Evolutionary conservation across 1,139 yeast species (phyloP), one percentile per base, ranked within the genome.

Genomic region (Geotrichum aggregatum): DNA sequence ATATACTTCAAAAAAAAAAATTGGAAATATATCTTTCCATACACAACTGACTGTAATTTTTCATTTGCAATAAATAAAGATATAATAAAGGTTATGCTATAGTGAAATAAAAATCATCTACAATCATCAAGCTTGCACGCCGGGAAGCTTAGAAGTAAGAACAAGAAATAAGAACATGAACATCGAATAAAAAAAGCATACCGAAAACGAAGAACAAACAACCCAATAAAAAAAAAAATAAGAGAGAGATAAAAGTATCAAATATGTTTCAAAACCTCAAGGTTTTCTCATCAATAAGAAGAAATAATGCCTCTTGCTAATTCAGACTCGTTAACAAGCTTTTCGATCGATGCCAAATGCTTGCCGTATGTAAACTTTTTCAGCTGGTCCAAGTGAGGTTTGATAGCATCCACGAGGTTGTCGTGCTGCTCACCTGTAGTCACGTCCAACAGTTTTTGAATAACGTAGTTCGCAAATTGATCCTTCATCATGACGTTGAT

Each of bases 381-480:
- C 45, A 74, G 63, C 30, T 66, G 59, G 47, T 70, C 68, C 44
- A 74, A 58, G 48, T 71, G 74, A 22, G 76, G 76, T 57, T 63
- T 63, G 48, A 74, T 73, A 41, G 65, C 65, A 22, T 59, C 57
- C 19, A 71, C 74, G 21, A 74, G 64, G 28, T 66, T 62, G 31
- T 67, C 70, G 41, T 70, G 63, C 57, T 87, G 88, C 4, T 48
- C 41, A 50, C 86, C 84, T 56, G 77, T 78, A 7, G 94, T 79
- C 2, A 87, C 86, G 61, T 87, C 96, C 38, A 92, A 89, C 62
- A 94, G 77, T 67, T 92, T 92, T 70, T 92, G 98, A 54, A 92
- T 88, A 44, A 92, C 99, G 66, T 92, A 92, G 69, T 92, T 92
- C 19, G 98, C 98, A 71, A 85, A 94, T 67, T 92, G 98, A 69